Conservation (phyloP, 192 early-diverging fungal genomes). For the Geranomyces michiganensis region DNA sequence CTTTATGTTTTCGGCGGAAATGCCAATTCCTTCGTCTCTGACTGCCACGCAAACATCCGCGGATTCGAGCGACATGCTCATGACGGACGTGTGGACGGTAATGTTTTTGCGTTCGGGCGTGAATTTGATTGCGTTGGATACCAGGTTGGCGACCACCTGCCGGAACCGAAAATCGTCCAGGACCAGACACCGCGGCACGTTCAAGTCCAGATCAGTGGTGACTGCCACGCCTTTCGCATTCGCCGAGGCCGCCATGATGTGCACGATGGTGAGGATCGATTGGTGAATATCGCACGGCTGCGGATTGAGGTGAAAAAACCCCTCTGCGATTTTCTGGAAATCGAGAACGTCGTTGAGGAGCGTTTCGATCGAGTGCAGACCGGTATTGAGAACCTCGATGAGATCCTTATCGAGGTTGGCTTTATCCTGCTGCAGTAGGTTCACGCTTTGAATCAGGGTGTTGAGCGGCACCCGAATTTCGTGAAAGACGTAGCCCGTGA, state of each 20-base stretch:
- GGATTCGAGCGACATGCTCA: not conserved
- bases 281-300: constrained; percentile 15
- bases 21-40: constrained; percentile 11
- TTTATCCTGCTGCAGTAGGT: not conserved
- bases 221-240: constrained; percentile 5
- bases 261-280: constrained; percentile 10
- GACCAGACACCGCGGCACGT: constrained; percentile 8
- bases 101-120: constrained; percentile 14
- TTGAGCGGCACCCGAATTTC: constrained; percentile 21
- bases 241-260: constrained; percentile 14
- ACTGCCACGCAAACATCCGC: not conserved
- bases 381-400: constrained; percentile 18
- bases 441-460: constrained; percentile 13
- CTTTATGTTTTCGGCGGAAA: not conserved
- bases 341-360: constrained; percentile 19
- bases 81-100: not conserved
- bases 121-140: constrained; percentile 85
- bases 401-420: constrained; percentile 5
- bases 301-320: constrained; percentile 12
- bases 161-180: constrained; percentile 54
- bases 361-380: constrained; percentile 6
- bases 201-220: constrained; percentile 3
- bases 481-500: constrained; percentile 16
- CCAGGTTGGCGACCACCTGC: constrained; percentile 82
- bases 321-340: constrained; percentile 15